Conservation (phyloP, 441 rosid species). For the Lagerstroemia fauriei region DNA sequence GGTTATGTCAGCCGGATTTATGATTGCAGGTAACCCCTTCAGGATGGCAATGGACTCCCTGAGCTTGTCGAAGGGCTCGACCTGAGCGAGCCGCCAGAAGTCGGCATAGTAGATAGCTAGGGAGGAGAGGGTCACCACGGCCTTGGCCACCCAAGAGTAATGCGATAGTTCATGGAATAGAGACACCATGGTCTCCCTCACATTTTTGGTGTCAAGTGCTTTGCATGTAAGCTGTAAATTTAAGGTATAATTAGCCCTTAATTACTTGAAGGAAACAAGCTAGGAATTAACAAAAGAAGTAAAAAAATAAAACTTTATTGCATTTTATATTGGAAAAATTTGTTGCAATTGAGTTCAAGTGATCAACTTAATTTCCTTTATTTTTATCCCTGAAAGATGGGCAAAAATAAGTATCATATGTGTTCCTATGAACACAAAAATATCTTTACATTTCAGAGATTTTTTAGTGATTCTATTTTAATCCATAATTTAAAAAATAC, state of each 20-base stretch:
- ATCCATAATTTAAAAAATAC: too few relatives aligned
- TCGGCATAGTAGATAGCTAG: slow-evolving; percentile 22
- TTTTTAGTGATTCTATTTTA: too few relatives aligned
- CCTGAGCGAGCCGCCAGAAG: slow-evolving; percentile 27
- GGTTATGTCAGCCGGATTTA: neutral
- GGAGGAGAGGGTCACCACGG: slow-evolving; percentile 21
- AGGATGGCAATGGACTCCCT: slow-evolving; percentile 70
- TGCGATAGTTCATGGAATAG: slow-evolving; percentile 19
- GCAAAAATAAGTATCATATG: too few relatives aligned
- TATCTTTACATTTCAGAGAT: too few relatives aligned
- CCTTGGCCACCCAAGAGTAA: slow-evolving; percentile 22
- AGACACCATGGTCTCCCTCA: slow-evolving; percentile 10
- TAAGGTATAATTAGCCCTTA: too few relatives aligned
- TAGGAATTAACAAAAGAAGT: neutral
- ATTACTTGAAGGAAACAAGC: neutral
- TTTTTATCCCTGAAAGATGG: too few relatives aligned
- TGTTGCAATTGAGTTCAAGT: too few relatives aligned
- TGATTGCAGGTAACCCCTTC: slow-evolving; percentile 56
- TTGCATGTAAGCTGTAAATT: slow-evolving; percentile 23
- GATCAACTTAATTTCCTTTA: too few relatives aligned
- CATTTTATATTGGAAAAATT: too few relatives aligned
- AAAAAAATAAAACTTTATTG: too few relatives aligned
- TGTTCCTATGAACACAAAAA: too few relatives aligned
- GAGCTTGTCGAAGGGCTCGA: slow-evolving; percentile 54
- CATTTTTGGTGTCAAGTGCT: slow-evolving; percentile 24